Base-by-base conservation (phyloP, 2,329 filamentous ascomycete species). In the Mycosphaerelloides madeirae region DNA sequence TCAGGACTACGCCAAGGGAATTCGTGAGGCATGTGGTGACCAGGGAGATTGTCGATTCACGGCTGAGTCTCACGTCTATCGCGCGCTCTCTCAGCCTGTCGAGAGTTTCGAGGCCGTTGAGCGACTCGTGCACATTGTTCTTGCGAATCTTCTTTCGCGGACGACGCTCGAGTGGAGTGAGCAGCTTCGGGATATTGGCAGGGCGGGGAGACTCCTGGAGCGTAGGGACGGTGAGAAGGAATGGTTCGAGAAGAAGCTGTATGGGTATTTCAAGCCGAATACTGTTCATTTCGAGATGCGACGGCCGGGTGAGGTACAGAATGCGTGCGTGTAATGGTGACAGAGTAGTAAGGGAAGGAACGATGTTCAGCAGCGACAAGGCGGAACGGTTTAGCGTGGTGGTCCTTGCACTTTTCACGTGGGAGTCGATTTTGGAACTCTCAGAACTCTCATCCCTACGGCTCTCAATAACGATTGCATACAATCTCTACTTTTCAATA, bases 1-100 rank as follows among this genome's bases (percentile, higher is more conserved):
- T 12, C 41, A 35, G 3, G 46, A 48, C 13, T 54, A 54, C 34
- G 38, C 41, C 20, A 32, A 31, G n/a, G 42, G 48, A 36, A 41
- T 54, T n/a, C 36, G 44, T 9, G 49, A 52, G 29, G 49, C 37
- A 3, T 54, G 41, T 15, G 33, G 37, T 9, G 37, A 39, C 3
- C 31, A 42, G 4, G 43, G 38, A 11, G 49, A 49, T 31, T 45
- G 44, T 14, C 29, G 36, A 3, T 52, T 49, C 33, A 50, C 52
- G 6, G 41, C 49, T 11, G 49, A 52, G 31, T 52, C 49, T n/a
- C 52, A 54, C 34, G 44, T 52, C 29, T 54, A 52, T 25, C 42
- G 41, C 12, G 41, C 44, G 8, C 37, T 52, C 6, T 34, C 49
- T 16, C 18, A 41, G n/a, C 46, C 43, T 9, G 35, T 46, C 14